A percentile compares a stretch with the other conserved stretches of the same genome.
Evolutionary conservation across 768 basidiomycete genomes (phyloP).

Genomic region (Termitomyces sp.): DNA sequence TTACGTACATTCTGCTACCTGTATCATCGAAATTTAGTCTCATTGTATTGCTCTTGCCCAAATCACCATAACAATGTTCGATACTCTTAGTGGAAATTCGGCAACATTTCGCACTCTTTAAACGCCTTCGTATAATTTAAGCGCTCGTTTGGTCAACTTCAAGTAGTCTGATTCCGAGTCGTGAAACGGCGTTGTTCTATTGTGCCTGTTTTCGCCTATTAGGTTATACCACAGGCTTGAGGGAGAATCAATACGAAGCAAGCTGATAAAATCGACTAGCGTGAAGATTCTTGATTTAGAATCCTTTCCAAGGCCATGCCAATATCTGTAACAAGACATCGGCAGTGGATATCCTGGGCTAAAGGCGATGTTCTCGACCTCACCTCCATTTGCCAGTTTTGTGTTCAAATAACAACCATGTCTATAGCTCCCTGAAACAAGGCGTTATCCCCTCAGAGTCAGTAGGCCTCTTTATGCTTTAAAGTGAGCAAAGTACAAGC

Average conservation of each 20-base stretch:
- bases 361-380: neutral
- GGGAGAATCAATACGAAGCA: too few relatives aligned
- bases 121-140: neutral
- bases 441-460: neutral
- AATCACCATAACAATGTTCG: neutral
- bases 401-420: too few relatives aligned
- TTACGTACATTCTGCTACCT: neutral
- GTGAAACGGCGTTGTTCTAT: neutral
- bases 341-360: neutral
- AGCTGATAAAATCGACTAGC: neutral
- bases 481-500: neutral
- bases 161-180: too few relatives aligned
- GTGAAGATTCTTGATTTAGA: neutral
- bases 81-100: neutral
- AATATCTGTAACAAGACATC: neutral
- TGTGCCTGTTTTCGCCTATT: neutral
- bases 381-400: neutral
- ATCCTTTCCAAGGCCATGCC: too few relatives aligned
- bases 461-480: neutral
- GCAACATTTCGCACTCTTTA: neutral
- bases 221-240: too few relatives aligned
- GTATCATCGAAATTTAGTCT: too few relatives aligned
- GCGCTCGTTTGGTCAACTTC: neutral
- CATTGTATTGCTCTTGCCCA: neutral
- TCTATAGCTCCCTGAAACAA: neutral